These are phyloP conservation scores for Penicillium vulpinum DNA, from an alignment of 2,329 filamentous ascomycete species.

Conservation along the genomic window DNA sequence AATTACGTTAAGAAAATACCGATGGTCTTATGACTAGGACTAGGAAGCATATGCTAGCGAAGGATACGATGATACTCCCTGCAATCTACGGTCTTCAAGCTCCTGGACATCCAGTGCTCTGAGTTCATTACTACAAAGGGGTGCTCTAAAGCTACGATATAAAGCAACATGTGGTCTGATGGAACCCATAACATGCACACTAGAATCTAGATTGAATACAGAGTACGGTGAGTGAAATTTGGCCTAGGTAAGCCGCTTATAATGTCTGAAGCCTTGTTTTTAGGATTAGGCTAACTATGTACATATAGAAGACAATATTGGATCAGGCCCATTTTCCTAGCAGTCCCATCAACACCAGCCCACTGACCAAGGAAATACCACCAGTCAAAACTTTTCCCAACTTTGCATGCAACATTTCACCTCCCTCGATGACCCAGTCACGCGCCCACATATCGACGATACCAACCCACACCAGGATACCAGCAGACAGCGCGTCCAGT, in stretches of 20 bases:
- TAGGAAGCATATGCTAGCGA: too few relatives aligned
- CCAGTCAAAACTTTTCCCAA: conserved; percentile 53
- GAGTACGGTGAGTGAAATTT: background rate
- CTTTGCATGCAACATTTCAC: conserved; percentile 57
- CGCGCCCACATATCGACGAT: conserved; percentile 77
- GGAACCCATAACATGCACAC: too few relatives aligned
- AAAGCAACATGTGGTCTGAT: too few relatives aligned
- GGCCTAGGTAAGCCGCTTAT: background rate
- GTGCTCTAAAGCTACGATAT: too few relatives aligned
- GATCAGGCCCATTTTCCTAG: conserved; percentile 71
- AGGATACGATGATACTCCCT: too few relatives aligned
- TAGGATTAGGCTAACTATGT: background rate
- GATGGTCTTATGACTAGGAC: too few relatives aligned
- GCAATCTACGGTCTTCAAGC: too few relatives aligned
- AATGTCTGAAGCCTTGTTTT: background rate
- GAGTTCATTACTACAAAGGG: too few relatives aligned
- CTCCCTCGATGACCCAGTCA: conserved; percentile 67
- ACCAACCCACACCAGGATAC: conserved; percentile 77
- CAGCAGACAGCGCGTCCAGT: conserved; percentile 70
- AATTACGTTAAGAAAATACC: too few relatives aligned
- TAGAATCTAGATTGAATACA: background rate
- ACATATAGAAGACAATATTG: background rate
- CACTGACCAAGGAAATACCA: conserved; percentile 57
- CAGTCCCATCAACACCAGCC: conserved; percentile 69
- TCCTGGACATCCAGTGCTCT: too few relatives aligned